Conservation (phyloP, 2,329 filamentous ascomycete genomes). For the Botrytis medusae region DNA sequence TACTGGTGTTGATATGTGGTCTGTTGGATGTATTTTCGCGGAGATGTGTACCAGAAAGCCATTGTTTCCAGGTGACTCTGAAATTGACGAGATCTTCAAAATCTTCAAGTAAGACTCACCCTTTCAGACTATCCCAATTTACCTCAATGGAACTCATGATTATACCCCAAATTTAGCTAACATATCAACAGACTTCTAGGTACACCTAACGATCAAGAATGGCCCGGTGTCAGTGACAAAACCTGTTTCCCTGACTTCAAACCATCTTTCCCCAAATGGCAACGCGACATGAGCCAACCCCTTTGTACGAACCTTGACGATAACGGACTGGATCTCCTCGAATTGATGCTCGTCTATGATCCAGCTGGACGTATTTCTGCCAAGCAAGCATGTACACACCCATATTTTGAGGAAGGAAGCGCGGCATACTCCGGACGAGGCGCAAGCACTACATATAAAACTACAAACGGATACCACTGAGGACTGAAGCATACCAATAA, state of each 20-base stretch:
- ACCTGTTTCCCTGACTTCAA: slow-evolving; percentile 97
- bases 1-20: slow-evolving; percentile 96
- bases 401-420: slow-evolving; percentile 64
- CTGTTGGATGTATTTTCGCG: slow-evolving; percentile 88
- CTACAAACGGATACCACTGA: slow-evolving; percentile 37
- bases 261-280: slow-evolving; percentile 88
- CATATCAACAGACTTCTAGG: slow-evolving; percentile 62
- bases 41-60: slow-evolving; percentile 96
- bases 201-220: slow-evolving; percentile 76
- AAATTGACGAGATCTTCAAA: slow-evolving; percentile 94
- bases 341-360: slow-evolving; percentile 79
- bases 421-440: slow-evolving; percentile 40
- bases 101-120: slow-evolving; percentile 71
- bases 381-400: slow-evolving; percentile 81
- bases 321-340: slow-evolving; percentile 64
- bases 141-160: background rate
- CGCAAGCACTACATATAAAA: slow-evolving; percentile 36
- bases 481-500: slow-evolving; percentile 22
- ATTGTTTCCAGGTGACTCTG: slow-evolving; percentile 87
- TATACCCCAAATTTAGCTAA: slow-evolving; percentile 26
- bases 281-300: slow-evolving; percentile 62
- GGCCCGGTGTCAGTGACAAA: slow-evolving; percentile 69
- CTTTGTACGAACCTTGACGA: slow-evolving; percentile 75
- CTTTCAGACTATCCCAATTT: background rate
- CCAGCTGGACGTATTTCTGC: slow-evolving; percentile 84